Base-by-base conservation (phyloP, 2,329 filamentous ascomycete genomes). In the Xylaria sp. region DNA sequence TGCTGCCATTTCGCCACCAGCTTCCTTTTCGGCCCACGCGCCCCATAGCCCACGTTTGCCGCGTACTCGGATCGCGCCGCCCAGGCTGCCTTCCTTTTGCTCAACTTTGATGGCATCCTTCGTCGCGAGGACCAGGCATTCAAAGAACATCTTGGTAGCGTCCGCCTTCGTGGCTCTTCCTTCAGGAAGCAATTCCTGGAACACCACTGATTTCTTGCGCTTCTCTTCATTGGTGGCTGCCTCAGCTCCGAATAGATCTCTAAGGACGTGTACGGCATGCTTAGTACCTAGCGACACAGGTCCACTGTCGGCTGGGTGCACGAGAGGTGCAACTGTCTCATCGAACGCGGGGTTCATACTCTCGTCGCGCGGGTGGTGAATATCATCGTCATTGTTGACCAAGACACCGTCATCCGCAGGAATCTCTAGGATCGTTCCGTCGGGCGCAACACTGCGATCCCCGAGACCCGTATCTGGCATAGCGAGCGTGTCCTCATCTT, bases 101-200 rank as follows among this genome's bases (percentile, higher is more conserved):
- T 98, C 95, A 32, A 98, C 94, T 82, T 97, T 97, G 82, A 99
- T 92, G 34, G 96, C 96, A 79, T 99, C 96, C 83, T 99, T 99
- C 51, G 96, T 99, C 5, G 95, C 96, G 56, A 99, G 87, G 2
- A 99, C 96, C 28, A 99, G 86, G 64, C 96, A 91, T 82, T 99
- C 96, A 76, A 99, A 99, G 84, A 99, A 99, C 94, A 99, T 98
- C 86, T 98, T 98, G 52, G 96, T 99, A 0, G 96, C 96, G 76
- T 98, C 96, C 9, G 92, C 92, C 80, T 93, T 93, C 73, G 88
- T 94, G 0, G 95, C 95, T 70, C 88, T 88, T 72, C 86, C 83
- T 81, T 97, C 93, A 0, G 96, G 96, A 41, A 98, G 87, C 57
- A 99, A 87, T 67, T 97, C 92, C 76, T 98, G 95, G 85, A 99